Percentiles rank a stretch among this genome's conserved stretches.
Evolutionary conservation across 768 basidiomycete species (phyloP).

Genomic region (Pisolithus sp.): DNA sequence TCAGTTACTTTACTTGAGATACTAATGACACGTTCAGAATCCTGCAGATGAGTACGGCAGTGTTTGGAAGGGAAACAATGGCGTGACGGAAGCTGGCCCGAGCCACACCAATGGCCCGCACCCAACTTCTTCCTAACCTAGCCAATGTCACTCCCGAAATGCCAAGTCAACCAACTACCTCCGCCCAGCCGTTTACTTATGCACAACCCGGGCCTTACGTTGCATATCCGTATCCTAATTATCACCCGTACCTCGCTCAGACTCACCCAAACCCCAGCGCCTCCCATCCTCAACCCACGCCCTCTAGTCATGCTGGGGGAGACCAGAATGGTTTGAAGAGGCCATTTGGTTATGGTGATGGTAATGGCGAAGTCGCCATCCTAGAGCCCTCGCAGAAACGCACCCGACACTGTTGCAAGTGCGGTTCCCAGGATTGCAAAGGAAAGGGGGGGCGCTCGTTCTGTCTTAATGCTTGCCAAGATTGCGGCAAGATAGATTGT

Average conservation of each 20-base stretch:
- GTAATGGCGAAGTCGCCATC: constrained; percentile 21
- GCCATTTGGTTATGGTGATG: constrained; percentile 22
- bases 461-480: constrained; percentile 70
- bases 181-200: constrained; percentile 27
- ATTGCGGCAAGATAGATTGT: constrained; percentile 77
- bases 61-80: constrained; percentile 58
- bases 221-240: constrained; percentile 30
- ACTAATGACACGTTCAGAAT: constrained; percentile 25
- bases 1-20: background rate
- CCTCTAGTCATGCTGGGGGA: constrained; percentile 17
- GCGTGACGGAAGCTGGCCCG: constrained; percentile 27
- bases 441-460: constrained; percentile 75
- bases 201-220: constrained; percentile 28
- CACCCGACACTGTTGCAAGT: constrained; percentile 77
- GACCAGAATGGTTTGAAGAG: constrained; percentile 26
- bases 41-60: constrained; percentile 49
- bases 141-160: constrained; percentile 14
- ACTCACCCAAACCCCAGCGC: constrained; percentile 16
- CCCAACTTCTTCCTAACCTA: constrained; percentile 16
- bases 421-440: constrained; percentile 75
- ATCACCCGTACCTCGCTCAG: constrained; percentile 29
- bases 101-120: constrained; percentile 15
- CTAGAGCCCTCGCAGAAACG: constrained; percentile 46
- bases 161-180: constrained; percentile 12
- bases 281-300: constrained; percentile 11